Percentiles rank a stretch among this genome's conserved stretches.
These are phyloP conservation scores for Citrus trifoliata DNA, from an alignment of 345 rosid species.

Conservation along the genomic window DNA sequence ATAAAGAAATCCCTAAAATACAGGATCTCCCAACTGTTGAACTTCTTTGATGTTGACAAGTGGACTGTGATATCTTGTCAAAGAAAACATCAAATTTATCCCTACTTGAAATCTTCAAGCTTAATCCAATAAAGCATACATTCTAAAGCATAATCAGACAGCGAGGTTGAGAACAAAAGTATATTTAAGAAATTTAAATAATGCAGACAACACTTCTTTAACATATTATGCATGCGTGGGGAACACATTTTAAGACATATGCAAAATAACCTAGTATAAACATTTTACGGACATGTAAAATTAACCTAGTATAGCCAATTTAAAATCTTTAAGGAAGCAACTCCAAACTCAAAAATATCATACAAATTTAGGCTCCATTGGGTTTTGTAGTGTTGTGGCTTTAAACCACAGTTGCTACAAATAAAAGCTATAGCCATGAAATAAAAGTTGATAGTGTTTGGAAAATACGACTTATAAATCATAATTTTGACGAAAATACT, in stretches of 20 bases:
- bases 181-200: background rate
- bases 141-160: background rate
- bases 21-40: background rate
- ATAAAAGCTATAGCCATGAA: background rate
- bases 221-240: background rate
- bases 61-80: background rate
- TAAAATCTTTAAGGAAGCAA: background rate
- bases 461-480: background rate
- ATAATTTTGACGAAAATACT: background rate
- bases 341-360: background rate
- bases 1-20: background rate
- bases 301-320: background rate
- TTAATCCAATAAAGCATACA: background rate
- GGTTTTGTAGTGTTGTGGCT: background rate
- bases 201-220: background rate
- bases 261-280: background rate
- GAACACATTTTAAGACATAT: background rate
- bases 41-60: background rate
- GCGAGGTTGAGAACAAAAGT: background rate
- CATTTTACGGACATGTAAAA: background rate
- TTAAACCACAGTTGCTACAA: background rate
- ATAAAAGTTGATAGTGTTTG: background rate
- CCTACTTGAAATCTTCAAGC: background rate
- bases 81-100: background rate
- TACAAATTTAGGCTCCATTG: background rate